These are phyloP conservation scores for Solanum megistacrolobum DNA, from an alignment of 257 asterid species.

Conservation along the genomic window DNA sequence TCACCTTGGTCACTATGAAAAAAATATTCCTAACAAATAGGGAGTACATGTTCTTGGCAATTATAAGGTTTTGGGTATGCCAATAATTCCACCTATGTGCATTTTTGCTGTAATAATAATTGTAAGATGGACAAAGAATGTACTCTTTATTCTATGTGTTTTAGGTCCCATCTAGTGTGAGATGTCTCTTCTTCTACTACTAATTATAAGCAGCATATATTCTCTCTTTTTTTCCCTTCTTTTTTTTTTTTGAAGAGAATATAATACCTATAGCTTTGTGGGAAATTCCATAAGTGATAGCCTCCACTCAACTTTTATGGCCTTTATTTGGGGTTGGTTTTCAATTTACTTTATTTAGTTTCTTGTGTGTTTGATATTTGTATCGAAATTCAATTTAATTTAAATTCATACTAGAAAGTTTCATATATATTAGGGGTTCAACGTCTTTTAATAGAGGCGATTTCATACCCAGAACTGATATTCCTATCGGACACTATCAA, in stretches of 20 bases:
- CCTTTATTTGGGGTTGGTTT: not conserved
- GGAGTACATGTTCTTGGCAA: not conserved
- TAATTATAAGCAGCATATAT: not conserved
- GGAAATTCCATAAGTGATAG: not conserved
- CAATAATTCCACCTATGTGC: not conserved
- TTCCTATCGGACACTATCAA: too few species aligned
- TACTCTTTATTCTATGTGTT: not conserved
- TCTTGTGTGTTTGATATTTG: not conserved
- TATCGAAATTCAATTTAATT: not conserved
- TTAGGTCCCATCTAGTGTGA: not conserved
- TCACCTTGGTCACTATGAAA: not conserved
- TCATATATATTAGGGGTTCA: not conserved
- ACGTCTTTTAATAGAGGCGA: accelerated
- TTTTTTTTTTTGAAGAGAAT: not conserved
- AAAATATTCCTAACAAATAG: not conserved
- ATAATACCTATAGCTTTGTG: not conserved
- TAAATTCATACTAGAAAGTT: accelerated
- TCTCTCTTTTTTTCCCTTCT: not conserved
- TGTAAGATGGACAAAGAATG: not conserved
- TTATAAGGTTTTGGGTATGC: not conserved
- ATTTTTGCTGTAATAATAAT: not conserved
- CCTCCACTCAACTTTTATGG: not conserved
- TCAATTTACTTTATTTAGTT: not conserved
- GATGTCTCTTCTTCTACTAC: not conserved
- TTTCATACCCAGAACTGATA: not conserved